Evolutionary conservation across 2,329 filamentous ascomycete species (phyloP), one percentile per base, ranked within the genome.

Genomic region (Fusarium virguliforme): DNA sequence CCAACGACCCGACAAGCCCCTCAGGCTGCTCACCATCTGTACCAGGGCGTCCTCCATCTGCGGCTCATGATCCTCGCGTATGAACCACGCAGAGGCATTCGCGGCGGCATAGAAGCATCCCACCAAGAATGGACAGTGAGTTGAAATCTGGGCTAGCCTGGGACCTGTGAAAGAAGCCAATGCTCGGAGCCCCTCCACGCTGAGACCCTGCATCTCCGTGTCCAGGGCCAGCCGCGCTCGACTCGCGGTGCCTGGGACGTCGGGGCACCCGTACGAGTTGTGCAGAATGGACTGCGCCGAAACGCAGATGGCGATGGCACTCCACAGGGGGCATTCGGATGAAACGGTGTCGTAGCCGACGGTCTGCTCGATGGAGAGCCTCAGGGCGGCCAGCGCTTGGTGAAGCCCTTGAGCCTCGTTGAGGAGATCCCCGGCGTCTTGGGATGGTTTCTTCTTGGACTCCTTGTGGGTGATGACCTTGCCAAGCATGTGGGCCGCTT

Each of bases 401-500:
- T 74, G 62, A 0, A 76, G 60, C 6, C 59, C 37, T 10, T 60
- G 35, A 6, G 68, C 72, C n/a, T 76, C 73, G 15, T 30, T 30
- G 4, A 75, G 38, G 13, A 63, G 46, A 18, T 35, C 54, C 4
- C 32, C 28, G 2, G 64, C 35, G 8, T 69, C 59, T 15, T 57
- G 41, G 1, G 58, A 61, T 2, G 9, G 24, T 28, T 22, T 62
- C 43, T 30, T 28, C 43, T 30, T 64, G 13, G 34, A 38, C 18
- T 64, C 53, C 38, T 37, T 60, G 41, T 73, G 69, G 8, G n/a
- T n/a, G 24, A 72, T 61, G 6, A 72, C 67, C 51, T 70, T 74
- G 34, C 67, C 55, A 18, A 74, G 56, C 41, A 74, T 70, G 32
- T 73, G 71, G 1, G 71, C 65, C n/a, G 67, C 69, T 24, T 74